These are phyloP conservation scores for Solanum ossicruentum DNA, from an alignment of 257 asterid genomes.

Conservation along the genomic window DNA sequence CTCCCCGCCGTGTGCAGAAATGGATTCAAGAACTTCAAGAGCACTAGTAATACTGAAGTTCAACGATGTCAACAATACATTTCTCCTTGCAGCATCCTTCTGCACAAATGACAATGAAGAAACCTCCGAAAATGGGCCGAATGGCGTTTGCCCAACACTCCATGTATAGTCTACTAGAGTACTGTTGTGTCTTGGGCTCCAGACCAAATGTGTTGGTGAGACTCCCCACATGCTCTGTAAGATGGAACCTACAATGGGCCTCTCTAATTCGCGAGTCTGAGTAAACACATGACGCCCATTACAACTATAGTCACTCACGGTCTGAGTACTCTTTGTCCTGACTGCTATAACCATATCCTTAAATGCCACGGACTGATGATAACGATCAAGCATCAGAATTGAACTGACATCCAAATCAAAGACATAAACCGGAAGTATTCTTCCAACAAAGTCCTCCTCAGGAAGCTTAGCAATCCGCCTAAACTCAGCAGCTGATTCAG, in stretches of 20 bases:
- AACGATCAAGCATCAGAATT: conserved; percentile 68
- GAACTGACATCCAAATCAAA: conserved; percentile 64
- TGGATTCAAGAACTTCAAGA: conserved; percentile 59
- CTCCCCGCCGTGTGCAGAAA: conserved; percentile 76
- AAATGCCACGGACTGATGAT: conserved; percentile 85
- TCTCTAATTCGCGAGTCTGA: conserved; percentile 64
- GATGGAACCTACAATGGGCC: conserved; percentile 85
- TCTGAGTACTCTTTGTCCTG: conserved; percentile 72
- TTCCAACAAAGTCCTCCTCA: conserved; percentile 59
- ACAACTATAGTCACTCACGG: conserved; percentile 84
- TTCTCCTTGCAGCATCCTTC: conserved; percentile 94
- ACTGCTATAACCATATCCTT: conserved; percentile 92
- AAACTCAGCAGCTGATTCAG: conserved; percentile 58
- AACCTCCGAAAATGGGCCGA: conserved; percentile 87
- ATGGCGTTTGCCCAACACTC: conserved; percentile 91
- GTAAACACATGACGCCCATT: conserved; percentile 85
- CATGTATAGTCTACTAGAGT: conserved; percentile 81
- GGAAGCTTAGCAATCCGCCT: conserved; percentile 50
- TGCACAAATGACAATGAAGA: conserved; percentile 77
- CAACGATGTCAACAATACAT: conserved; percentile 58
- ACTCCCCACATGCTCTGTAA: conserved; percentile 98
- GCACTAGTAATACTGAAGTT: conserved; percentile 65
- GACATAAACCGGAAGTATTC: conserved; percentile 74
- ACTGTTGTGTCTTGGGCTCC: conserved; percentile 86
- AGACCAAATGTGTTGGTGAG: conserved; percentile 72